These are phyloP conservation scores for Globisporangium orthogonon DNA, from an alignment of 352 stramenopile species.

Conservation along the genomic window DNA sequence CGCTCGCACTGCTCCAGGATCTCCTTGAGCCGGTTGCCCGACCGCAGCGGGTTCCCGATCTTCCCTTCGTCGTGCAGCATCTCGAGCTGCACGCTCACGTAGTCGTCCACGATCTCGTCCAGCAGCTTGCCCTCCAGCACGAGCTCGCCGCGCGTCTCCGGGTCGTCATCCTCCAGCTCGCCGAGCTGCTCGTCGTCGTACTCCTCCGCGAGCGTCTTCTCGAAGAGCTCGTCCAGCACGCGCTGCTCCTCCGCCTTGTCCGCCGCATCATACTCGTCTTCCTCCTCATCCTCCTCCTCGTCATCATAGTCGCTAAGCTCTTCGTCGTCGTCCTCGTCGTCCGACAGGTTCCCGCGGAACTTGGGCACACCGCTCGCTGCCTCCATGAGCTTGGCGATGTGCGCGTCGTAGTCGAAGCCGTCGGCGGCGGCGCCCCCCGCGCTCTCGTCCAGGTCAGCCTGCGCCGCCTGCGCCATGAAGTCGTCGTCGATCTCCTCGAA, in stretches of 20 bases:
- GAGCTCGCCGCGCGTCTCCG: constrained; percentile 61
- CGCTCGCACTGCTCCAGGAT: constrained; percentile 68
- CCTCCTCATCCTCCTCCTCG: constrained; percentile 17
- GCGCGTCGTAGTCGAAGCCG: constrained; percentile 91
- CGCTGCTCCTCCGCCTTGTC: constrained; percentile 74
- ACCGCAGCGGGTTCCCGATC: constrained; percentile 63
- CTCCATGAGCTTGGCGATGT: constrained; percentile 91
- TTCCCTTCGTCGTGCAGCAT: constrained; percentile 71
- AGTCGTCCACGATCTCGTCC: constrained; percentile 70
- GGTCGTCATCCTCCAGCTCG: constrained; percentile 72
- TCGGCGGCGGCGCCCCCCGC: constrained; percentile 15
- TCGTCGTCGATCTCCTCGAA: constrained; percentile 91
- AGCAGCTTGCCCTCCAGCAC: constrained; percentile 65
- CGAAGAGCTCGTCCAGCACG: constrained; percentile 84
- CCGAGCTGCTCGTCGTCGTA: constrained; percentile 77
- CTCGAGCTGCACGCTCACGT: constrained; percentile 58
- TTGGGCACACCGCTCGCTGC: constrained; percentile 71
- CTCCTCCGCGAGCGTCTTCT: constrained; percentile 78
- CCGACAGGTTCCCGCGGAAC: constrained; percentile 54
- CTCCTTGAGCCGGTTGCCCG: constrained; percentile 61
- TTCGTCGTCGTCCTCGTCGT: constrained; percentile 62
- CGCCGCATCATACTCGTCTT: constrained; percentile 24
- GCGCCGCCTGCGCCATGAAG: constrained; percentile 81
- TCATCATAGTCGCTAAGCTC: constrained; percentile 76
- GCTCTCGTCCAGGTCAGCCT: constrained; percentile 27